A percentile compares a stretch with the other conserved stretches of the same genome.
phyloP scores from a whole-genome alignment of 192 early-diverging fungal genomes.

The Linnemannia elongata region DNA sequence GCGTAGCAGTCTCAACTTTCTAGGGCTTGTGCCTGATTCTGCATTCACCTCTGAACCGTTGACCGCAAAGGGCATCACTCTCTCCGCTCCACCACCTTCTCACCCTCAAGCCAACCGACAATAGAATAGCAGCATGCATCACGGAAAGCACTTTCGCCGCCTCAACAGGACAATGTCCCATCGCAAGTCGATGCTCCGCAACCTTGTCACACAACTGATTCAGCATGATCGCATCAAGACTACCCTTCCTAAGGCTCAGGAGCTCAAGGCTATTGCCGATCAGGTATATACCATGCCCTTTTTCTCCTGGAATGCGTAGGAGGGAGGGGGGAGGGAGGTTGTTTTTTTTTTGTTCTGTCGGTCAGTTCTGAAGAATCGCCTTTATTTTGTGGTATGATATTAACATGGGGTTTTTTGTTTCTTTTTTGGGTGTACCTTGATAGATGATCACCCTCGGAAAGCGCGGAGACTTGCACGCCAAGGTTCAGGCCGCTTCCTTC shows the following conservation, averaged over 20 bases:
- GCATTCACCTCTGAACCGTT: neutral
- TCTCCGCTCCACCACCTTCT: neutral
- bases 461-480: constrained; percentile 72
- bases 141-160: constrained; percentile 70
- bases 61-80: neutral
- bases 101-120: neutral
- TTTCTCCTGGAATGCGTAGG: neutral
- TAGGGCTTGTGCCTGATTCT: constrained; percentile 10
- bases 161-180: constrained; percentile 76
- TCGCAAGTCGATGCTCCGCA: constrained; percentile 84
- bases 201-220: constrained; percentile 88
- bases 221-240: constrained; percentile 93
- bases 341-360: too few species aligned
- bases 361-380: too few species aligned
- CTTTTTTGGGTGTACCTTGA: neutral
- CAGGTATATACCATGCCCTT: constrained; percentile 58
- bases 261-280: constrained; percentile 87
- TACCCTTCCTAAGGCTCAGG: constrained; percentile 93
- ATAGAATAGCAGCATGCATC: constrained; percentile 64
- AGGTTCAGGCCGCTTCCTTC: constrained; percentile 68
- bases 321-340: too few species aligned
- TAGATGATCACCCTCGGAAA: constrained; percentile 91
- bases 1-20: constrained; percentile 16
- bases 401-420: neutral
- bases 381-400: too few species aligned